Base-by-base conservation (phyloP, 225 moss, liverwort and hornwort species). In the Sphagnum contortum region DNA sequence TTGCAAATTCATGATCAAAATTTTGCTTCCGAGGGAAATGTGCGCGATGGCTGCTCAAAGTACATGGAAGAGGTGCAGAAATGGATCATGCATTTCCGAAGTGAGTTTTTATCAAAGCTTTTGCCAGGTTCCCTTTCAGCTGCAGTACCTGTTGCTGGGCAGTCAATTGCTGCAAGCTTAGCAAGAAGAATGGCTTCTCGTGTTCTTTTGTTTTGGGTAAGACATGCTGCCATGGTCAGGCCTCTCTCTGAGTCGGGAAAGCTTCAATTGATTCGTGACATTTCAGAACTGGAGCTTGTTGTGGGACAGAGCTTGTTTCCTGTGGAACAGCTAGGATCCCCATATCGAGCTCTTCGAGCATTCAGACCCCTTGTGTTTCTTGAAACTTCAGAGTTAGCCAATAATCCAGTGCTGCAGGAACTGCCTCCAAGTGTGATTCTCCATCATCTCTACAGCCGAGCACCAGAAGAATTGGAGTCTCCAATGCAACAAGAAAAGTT, bases 281-380 rank as follows among this genome's bases (percentile, higher is more conserved):
- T 96, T 90, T 83, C 88, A 55, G 96, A 96, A 68, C 79, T 96
- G 72, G 96, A 96, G 82, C 78, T 96, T 48, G 90, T 96, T 44
- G 96, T 90, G n/a, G 92, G 96, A 50, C 96, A 96, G 68, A 92
- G 90, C 72, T 73, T 96, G 69, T 96, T 86, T 69, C 96, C 96
- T 9, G 96, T 96, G 4, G 96, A 96, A 65, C 96, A 96, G 80
- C 85, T 96, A 45, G 90, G 92, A 57, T 81, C 87, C 64, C 79
- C 96, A 61, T 96, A 96, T 72, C 88, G 90, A 11, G 96, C 96
- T 64, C 87, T 96, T 52, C 90, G 96, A 47, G 96, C 96, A 53
- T 90, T 96, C 64, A 85, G 88, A 65, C 92, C 90, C 12, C 81
- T 96, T 5, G 87, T 96, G 57, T 96, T 96, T 65, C 78, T 90